phyloP scores from a whole-genome alignment of 805 yeast species.

The Saccharomycopsis schoenii region DNA sequence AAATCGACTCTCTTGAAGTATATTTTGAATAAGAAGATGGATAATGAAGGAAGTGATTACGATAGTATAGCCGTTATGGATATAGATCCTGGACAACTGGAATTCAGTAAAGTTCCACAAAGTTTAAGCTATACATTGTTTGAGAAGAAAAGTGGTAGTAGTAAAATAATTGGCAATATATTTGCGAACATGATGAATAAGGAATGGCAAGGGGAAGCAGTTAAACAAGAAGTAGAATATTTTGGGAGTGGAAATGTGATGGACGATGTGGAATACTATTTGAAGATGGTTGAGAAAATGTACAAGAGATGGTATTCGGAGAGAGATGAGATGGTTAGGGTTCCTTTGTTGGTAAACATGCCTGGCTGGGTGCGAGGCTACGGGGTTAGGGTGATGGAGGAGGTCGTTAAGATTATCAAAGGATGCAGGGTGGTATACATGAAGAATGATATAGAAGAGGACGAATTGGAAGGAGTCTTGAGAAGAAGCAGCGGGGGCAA shows the following conservation, averaged over 20 bases:
- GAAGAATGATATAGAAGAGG: background rate
- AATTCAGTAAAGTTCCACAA: slow-evolving; percentile 22
- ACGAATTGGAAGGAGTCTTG: background rate
- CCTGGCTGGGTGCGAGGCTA: slow-evolving; percentile 40
- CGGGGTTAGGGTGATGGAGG: slow-evolving; percentile 30
- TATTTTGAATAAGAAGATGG: slow-evolving; percentile 31
- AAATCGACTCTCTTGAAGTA: slow-evolving; percentile 41
- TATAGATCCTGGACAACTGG: slow-evolving; percentile 51
- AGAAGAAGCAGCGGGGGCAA: background rate
- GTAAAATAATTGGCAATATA: background rate
- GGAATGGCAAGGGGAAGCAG: background rate
- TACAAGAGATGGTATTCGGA: slow-evolving; percentile 16
- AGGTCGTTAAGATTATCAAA: slow-evolving; percentile 23
- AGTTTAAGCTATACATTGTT: background rate
- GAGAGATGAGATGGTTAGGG: slow-evolving; percentile 18
- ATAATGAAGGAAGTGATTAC: slow-evolving; percentile 5
- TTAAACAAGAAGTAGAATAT: slow-evolving; percentile 21
- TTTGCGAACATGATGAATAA: background rate
- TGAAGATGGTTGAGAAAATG: slow-evolving; percentile 23
- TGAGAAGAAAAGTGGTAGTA: background rate
- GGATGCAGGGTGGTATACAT: slow-evolving; percentile 29
- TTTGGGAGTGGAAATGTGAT: slow-evolving; percentile 33
- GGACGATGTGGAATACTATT: slow-evolving; percentile 26
- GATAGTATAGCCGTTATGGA: slow-evolving; percentile 34
- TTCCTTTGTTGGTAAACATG: slow-evolving; percentile 25